Conservation (phyloP, 345 rosid genomes). For the Clausena lansium region DNA sequence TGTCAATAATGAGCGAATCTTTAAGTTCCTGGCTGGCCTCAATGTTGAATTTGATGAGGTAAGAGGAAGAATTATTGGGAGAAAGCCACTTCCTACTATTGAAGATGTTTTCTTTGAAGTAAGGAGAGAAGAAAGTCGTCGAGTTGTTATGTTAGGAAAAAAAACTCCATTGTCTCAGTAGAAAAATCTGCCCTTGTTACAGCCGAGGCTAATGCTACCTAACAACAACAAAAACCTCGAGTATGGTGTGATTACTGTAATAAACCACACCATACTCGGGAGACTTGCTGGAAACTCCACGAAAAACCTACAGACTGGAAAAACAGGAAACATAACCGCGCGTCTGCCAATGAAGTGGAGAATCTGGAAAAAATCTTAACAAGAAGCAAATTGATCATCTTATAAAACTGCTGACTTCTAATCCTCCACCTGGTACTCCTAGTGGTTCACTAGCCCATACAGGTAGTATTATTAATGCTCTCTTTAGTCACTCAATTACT, state of each 20-base stretch:
- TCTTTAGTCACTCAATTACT: background rate
- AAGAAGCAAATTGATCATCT: background rate
- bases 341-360: too few relatives aligned
- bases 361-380: too few relatives aligned
- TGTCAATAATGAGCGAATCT: background rate
- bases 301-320: too few relatives aligned
- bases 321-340: rapidly evolving
- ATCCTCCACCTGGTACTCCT: background rate
- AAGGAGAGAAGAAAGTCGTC: background rate
- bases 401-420: background rate
- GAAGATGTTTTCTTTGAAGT: background rate
- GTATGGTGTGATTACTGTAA: too few relatives aligned
- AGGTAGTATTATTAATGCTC: background rate
- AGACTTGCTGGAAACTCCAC: too few relatives aligned
- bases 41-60: background rate
- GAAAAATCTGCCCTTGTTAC: background rate
- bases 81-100: background rate
- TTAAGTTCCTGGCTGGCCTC: background rate
- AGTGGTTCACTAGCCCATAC: background rate
- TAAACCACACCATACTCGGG: too few relatives aligned
- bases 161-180: too few relatives aligned
- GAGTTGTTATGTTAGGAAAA: background rate
- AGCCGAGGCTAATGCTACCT: background rate
- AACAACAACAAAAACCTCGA: too few relatives aligned
- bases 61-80: background rate